A percentile compares a stretch with the other conserved stretches of the same genome.
Evolutionary conservation across 371 early-diverging fungal genomes (phyloP).

Genomic region (Paraphysoderma sedebokerense): DNA sequence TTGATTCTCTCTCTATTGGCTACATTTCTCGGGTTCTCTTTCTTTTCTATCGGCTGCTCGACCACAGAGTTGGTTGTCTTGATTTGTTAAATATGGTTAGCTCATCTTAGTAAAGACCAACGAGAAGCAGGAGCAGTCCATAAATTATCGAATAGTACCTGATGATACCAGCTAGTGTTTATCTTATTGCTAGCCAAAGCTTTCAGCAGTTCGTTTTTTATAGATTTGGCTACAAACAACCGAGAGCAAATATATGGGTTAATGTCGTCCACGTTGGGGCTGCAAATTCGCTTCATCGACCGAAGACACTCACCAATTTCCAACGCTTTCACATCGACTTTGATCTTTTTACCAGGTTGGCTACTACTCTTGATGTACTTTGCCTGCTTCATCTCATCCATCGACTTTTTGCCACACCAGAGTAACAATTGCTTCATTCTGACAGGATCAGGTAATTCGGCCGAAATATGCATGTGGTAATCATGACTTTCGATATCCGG

Average conservation of each 20-base stretch:
- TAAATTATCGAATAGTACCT: constrained; percentile 14
- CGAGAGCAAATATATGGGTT: constrained; percentile 4
- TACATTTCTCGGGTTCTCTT: constrained; percentile 35
- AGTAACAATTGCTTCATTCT: constrained; percentile 46
- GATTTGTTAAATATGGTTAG: too few species aligned
- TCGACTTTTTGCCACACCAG: constrained; percentile 30
- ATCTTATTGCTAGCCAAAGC: constrained; percentile 18
- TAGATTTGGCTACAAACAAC: too few species aligned
- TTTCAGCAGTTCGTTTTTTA: constrained; percentile 1
- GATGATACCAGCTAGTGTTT: constrained; percentile 35
- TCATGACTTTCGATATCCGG: constrained; percentile 23
- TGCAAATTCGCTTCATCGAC: too few species aligned
- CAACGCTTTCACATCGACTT: constrained; percentile 5
- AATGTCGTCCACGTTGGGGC: constrained; percentile 10
- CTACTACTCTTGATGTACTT: constrained; percentile 4
- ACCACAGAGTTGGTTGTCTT: too few species aligned
- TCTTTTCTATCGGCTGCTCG: constrained; percentile 9
- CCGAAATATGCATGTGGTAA: constrained; percentile 47
- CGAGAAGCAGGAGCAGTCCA: not conserved
- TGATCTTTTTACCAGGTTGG: constrained; percentile 5
- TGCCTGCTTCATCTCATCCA: constrained; percentile 12
- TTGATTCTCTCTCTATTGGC: constrained; percentile 18
- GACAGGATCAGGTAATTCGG: constrained; percentile 41
- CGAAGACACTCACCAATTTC: constrained; percentile 12
- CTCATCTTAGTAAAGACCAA: not conserved